Conservation (phyloP, 1,284 basidiomycete species). For the Melampsora larici-populina region DNA sequence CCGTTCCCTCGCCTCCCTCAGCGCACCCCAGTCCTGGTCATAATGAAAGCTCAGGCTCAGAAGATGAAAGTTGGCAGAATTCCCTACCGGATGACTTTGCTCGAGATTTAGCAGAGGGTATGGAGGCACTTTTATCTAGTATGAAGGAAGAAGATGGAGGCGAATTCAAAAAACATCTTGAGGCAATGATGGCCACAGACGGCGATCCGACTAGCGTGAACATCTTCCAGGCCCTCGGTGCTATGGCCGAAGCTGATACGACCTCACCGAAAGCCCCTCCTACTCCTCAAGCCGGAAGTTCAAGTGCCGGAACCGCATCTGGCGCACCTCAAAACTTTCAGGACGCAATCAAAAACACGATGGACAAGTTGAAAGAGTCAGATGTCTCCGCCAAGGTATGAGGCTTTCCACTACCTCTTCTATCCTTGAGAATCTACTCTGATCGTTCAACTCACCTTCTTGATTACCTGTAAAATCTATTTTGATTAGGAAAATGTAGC, state of each 20-base stretch:
- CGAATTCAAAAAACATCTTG: slow-evolving; percentile 42
- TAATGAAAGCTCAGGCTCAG: background rate
- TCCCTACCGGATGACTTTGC: slow-evolving; percentile 41
- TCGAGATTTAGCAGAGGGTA: slow-evolving; percentile 40
- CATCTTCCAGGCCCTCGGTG: slow-evolving; percentile 25
- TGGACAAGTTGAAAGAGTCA: slow-evolving; percentile 43
- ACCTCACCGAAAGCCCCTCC: background rate
- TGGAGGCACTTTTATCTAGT: slow-evolving; percentile 41
- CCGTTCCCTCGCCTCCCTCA: background rate
- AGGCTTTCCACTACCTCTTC: slow-evolving; percentile 20
- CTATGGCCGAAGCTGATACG: background rate
- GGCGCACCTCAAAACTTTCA: slow-evolving; percentile 33
- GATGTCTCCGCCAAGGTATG: slow-evolving; percentile 42
- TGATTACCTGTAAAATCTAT: background rate
- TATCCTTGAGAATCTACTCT: background rate
- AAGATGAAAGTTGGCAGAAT: background rate
- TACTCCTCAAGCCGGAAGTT: background rate
- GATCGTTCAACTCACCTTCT: background rate
- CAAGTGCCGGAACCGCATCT: background rate
- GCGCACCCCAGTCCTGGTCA: background rate
- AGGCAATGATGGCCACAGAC: slow-evolving; percentile 18
- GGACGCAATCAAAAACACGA: slow-evolving; percentile 33
- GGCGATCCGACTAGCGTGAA: background rate
- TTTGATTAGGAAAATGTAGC: background rate
- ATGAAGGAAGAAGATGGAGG: slow-evolving; percentile 43